A percentile compares a stretch with the other conserved stretches of the same genome.
These are phyloP conservation scores for Pythium biforme DNA, from an alignment of 352 stramenopile species.

Conservation along the genomic window DNA sequence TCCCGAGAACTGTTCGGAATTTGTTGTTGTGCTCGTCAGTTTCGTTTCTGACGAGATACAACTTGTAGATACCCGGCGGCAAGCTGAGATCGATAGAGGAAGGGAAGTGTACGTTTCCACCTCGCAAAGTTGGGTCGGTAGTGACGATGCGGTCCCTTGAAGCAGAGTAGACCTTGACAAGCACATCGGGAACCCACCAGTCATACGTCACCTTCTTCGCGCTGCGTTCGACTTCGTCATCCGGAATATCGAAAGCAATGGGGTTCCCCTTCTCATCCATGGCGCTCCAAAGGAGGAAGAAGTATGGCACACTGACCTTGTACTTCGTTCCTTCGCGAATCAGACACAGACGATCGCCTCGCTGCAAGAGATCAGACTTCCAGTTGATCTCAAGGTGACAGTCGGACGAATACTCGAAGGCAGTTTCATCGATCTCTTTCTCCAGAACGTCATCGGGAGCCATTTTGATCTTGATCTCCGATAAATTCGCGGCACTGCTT, in stretches of 20 bases:
- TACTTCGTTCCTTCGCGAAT: conserved; percentile 41
- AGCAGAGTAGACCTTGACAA: conserved; percentile 32
- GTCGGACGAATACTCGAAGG: conserved; percentile 43
- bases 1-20: conserved; percentile 32
- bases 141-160: conserved; percentile 19
- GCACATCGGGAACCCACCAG: conserved; percentile 40
- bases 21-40: conserved; percentile 23
- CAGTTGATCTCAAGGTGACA: conserved; percentile 40
- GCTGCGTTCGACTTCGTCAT: background rate
- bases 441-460: conserved; percentile 29
- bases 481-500: conserved; percentile 17
- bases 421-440: conserved; percentile 24
- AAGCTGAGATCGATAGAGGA: conserved; percentile 46
- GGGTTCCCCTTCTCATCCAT: conserved; percentile 7
- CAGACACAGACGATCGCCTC: conserved; percentile 39
- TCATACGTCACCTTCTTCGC: conserved; percentile 21
- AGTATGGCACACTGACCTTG: conserved; percentile 45
- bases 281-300: conserved; percentile 40
- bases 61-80: conserved; percentile 39
- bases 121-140: conserved; percentile 25
- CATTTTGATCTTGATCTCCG: conserved; percentile 32
- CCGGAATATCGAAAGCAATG: background rate
- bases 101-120: conserved; percentile 29
- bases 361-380: conserved; percentile 28
- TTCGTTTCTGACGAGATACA: conserved; percentile 51